These are phyloP conservation scores for Fraxinus greggii DNA, from an alignment of 305 asterid genomes.

Conservation along the genomic window DNA sequence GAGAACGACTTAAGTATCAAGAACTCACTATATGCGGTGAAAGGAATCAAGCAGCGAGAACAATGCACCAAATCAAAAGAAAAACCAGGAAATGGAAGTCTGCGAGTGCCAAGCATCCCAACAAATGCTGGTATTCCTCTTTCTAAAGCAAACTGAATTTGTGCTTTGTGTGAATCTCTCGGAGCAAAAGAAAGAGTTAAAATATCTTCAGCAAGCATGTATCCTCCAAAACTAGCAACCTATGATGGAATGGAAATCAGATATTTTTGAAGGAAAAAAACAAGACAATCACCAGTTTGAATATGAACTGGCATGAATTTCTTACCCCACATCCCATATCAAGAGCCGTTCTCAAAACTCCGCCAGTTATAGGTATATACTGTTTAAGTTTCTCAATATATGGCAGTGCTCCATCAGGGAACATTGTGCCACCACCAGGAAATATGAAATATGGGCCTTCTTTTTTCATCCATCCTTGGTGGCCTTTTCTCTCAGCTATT, in stretches of 20 bases:
- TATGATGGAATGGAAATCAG: constrained; percentile 27
- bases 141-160: constrained; percentile 96
- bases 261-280: not conserved
- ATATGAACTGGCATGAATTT: constrained; percentile 6
- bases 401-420: constrained; percentile 90
- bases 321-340: constrained; percentile 99
- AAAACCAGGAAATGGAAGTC: constrained; percentile 92
- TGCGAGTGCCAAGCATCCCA: constrained; percentile 96
- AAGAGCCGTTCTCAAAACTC: constrained; percentile 88
- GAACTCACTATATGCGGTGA: constrained; percentile 87
- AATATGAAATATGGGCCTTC: constrained; percentile 88
- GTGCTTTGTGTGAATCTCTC: constrained; percentile 93
- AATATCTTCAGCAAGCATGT: constrained; percentile 77
- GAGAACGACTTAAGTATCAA: constrained; percentile 8
- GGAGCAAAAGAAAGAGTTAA: constrained; percentile 94
- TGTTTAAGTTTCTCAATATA: constrained; percentile 93
- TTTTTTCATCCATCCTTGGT: constrained; percentile 97
- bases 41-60: constrained; percentile 93
- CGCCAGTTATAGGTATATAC: constrained; percentile 85
- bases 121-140: constrained; percentile 96
- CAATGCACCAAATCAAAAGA: constrained; percentile 96
- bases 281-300: not conserved
- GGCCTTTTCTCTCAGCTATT: constrained; percentile 95
- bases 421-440: constrained; percentile 99
- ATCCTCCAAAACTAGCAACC: constrained; percentile 99